A percentile compares a stretch with the other conserved stretches of the same genome.
Conservation (phyloP, 495 filamentous ascomycete genomes). For the Pyrenula massariospora region DNA sequence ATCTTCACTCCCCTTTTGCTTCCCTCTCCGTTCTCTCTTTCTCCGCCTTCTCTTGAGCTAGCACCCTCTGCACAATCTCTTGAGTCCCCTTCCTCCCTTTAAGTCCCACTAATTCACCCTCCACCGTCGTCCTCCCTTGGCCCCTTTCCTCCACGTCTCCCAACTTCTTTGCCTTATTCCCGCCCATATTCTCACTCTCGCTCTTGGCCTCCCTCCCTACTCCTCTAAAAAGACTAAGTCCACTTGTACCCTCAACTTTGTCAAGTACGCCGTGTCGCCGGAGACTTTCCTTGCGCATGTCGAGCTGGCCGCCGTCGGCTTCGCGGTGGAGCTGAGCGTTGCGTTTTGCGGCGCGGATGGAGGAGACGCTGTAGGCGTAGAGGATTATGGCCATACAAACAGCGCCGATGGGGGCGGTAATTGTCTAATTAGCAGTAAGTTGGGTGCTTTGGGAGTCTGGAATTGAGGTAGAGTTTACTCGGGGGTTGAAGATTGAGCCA, state of each 20-base stretch:
- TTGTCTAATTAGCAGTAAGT: background rate
- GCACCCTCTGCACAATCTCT: background rate
- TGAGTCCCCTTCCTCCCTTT: background rate
- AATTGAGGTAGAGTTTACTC: background rate
- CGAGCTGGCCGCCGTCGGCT: conserved; percentile 34
- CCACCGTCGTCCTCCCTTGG: background rate
- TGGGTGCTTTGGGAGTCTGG: background rate
- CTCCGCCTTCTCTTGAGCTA: background rate
- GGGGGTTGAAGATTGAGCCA: background rate
- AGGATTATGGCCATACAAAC: conserved; percentile 13
- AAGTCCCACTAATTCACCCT: background rate
- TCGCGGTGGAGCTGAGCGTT: conserved; percentile 24
- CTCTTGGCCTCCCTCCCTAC: background rate
- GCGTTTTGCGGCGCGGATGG: conserved; percentile 15
- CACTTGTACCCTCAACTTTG: conserved; percentile 10
- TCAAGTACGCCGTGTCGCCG: conserved; percentile 29
- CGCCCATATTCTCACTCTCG: background rate
- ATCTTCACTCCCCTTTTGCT: too few relatives aligned
- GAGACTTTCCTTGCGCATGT: conserved; percentile 31
- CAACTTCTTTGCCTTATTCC: background rate
- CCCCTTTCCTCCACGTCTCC: background rate
- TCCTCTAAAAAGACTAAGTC: background rate
- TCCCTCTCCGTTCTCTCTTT: too few relatives aligned
- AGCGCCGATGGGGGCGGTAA: conserved; percentile 10
- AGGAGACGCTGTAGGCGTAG: conserved; percentile 15